Percentiles rank a stretch among this genome's conserved stretches.
phyloP scores from a whole-genome alignment of 2,329 filamentous ascomycete genomes.

The Mariannaea sp. region DNA sequence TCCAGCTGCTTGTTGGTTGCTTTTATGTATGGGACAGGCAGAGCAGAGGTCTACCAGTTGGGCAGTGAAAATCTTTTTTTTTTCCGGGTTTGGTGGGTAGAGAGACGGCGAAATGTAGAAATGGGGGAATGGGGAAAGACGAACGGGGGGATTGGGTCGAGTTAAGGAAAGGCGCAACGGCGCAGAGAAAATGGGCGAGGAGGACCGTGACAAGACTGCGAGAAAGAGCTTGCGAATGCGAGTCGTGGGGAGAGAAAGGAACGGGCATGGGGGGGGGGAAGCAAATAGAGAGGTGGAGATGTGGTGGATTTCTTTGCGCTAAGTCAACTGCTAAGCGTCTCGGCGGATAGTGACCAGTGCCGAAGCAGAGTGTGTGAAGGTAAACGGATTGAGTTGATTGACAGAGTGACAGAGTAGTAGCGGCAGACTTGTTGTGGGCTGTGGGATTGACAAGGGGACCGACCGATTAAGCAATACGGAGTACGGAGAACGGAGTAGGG shows the following conservation, averaged over 20 bases:
- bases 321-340: too few relatives aligned
- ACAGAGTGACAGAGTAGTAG: not conserved
- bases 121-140: conserved; percentile 3
- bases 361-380: not conserved
- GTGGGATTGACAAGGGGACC: too few relatives aligned
- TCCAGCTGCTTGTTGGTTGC: not conserved
- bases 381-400: not conserved
- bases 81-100: not conserved
- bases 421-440: too few relatives aligned
- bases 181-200: not conserved
- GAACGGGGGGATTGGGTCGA: conserved; percentile 6
- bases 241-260: not conserved
- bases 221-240: not conserved
- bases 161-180: conserved; percentile 11
- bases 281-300: not conserved
- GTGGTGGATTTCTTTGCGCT: not conserved
- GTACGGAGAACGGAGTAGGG: too few relatives aligned
- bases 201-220: not conserved
- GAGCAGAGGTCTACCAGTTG: too few relatives aligned
- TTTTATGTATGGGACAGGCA: not conserved
- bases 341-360: conserved; percentile 1
- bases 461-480: too few relatives aligned
- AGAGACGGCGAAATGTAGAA: conserved; percentile 5
- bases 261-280: conserved; percentile 6
- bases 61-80: not conserved